A percentile compares a stretch with the other conserved stretches of the same genome.
Evolutionary conservation across 208 protist species (phyloP).

Genomic region (Trypanosoma cruzi): DNA sequence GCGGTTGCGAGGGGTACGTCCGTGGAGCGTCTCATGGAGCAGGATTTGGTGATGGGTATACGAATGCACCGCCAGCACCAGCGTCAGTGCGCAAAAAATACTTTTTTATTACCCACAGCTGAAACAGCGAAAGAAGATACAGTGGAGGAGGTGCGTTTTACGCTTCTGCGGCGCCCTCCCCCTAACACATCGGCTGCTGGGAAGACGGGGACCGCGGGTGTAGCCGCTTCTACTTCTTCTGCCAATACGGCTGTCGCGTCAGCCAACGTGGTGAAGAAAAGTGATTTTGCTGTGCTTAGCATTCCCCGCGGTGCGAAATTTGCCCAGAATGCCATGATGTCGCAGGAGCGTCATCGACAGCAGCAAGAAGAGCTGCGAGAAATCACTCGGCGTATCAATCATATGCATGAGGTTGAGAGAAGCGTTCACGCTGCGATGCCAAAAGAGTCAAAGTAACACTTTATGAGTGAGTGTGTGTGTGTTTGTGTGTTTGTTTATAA

Average conservation of each 20-base stretch:
- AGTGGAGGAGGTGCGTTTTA: conserved; percentile 9
- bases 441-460: conserved; percentile 1
- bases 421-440: neutral
- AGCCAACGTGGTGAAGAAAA: neutral
- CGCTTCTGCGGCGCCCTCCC: conserved; percentile 14
- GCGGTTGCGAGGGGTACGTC: neutral
- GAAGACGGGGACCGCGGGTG: neutral
- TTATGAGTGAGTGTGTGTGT: neutral
- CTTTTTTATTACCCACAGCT: neutral
- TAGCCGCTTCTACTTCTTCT: neutral
- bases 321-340: conserved; percentile 15
- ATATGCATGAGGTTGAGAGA: conserved; percentile 22
- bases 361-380: conserved; percentile 28
- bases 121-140: neutral
- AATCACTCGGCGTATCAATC: conserved; percentile 26
- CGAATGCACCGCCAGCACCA: conserved; percentile 25
- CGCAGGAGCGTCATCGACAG: conserved; percentile 17
- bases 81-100: neutral
- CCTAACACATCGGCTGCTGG: neutral
- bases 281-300: conserved; percentile 1
- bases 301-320: conserved; percentile 19
- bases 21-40: conserved; percentile 19
- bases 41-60: conserved; percentile 23
- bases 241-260: neutral
- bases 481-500: neutral